Evolutionary conservation across 2,329 filamentous ascomycete species (phyloP), one percentile per base, ranked within the genome.

Genomic region (Curvularia spicifera): DNA sequence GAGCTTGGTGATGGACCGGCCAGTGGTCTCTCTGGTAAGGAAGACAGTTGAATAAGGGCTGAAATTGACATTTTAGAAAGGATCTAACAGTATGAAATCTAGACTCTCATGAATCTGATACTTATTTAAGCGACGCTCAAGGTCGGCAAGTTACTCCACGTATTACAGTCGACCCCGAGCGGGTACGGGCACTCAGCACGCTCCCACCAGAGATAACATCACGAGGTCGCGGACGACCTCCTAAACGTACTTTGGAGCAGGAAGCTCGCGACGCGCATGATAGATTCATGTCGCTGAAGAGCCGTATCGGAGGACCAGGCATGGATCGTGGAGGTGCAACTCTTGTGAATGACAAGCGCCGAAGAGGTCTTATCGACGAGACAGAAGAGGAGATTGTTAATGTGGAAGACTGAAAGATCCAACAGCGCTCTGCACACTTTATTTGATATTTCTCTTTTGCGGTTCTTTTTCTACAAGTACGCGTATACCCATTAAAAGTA

Each of bases 1-100:
- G 77, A 80, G 64, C 76, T 83, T 43, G 86, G 86, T n/a, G 85
- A 88, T 75, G 86, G 86, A 51, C 85, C 85, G 42, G 78, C 78
- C 47, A 80, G 81, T 57, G 81, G 81, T 60, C 75, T 81, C 67
- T 82, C 81, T 77, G 85, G 85, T 88, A 81, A 84, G 82, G 78
- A 68, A 63, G 65, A 65, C 51, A 53, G 45, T 56, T 52, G 29
- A 49, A 47, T 15, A 42, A 47, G 29, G 37, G 31, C n/a, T 51
- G 45, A 53, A 40, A 20, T 44, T n/a, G 10, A 42, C n/a, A 51
- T 46, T 20, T 46, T 49, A 64, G 46, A 64, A 56, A 54, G 7
- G 20, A 37, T 57, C 61, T 71, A 63, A 73, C 64, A 58, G 29
- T 48, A 12, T 28, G 66, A 47, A 60, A 18, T 59, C 39, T 55